Evolutionary conservation across 768 basidiomycete genomes (phyloP).

Genomic region (Phanerodontia chrysosporium): DNA sequence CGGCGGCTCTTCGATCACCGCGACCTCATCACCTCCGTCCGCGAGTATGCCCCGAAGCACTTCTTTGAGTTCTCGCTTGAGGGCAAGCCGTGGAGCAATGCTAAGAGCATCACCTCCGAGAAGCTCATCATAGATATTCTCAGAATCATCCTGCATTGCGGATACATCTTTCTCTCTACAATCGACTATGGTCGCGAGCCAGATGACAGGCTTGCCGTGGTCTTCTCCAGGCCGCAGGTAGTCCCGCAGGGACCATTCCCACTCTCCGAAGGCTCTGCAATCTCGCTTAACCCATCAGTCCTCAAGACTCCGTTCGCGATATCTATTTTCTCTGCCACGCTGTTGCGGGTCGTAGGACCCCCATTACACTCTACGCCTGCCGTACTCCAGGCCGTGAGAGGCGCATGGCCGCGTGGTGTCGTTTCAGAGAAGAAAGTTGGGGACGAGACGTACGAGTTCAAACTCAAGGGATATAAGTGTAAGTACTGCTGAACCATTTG

Average conservation of each 20-base stretch:
- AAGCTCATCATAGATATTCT: constrained; percentile 67
- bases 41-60: constrained; percentile 54
- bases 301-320: constrained; percentile 53
- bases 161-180: constrained; percentile 60
- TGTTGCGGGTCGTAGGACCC: constrained; percentile 72
- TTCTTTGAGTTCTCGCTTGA: constrained; percentile 64
- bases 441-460: constrained; percentile 72
- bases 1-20: constrained; percentile 51
- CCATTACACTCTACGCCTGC: constrained; percentile 75
- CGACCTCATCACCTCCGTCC: constrained; percentile 38
- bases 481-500: constrained; percentile 16
- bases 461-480: constrained; percentile 80
- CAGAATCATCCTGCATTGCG: constrained; percentile 55
- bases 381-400: constrained; percentile 73
- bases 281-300: constrained; percentile 19
- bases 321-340: constrained; percentile 64
- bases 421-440: constrained; percentile 74
- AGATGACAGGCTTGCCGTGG: constrained; percentile 68
- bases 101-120: constrained; percentile 64
- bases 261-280: constrained; percentile 33
- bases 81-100: constrained; percentile 68
- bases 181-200: constrained; percentile 75
- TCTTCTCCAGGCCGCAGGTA: constrained; percentile 54
- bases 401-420: constrained; percentile 77
- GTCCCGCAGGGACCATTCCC: constrained; percentile 23